Evolutionary conservation across 169 alveolate genomes (phyloP), one percentile per base, ranked within the genome.

Genomic region (Plasmodium berghei): DNA sequence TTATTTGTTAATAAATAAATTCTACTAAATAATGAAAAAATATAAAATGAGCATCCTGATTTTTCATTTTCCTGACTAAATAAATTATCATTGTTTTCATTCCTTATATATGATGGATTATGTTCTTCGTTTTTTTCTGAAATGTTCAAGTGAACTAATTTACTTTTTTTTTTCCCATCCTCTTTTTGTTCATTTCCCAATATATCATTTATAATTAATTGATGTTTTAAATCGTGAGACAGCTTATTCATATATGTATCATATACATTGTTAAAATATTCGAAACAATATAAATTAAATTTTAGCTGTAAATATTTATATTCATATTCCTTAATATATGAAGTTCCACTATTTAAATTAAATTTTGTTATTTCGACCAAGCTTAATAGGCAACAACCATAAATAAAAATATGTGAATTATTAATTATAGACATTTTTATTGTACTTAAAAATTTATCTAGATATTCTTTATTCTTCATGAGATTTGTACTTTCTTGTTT

Each of bases 1-100:
- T 56, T 20, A 80, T 80, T 67, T 48, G 90, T 80, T 52, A 80
- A 67, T 49, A 80, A 28, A 48, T 80, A 80, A 10, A 80, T 49
- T 26, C 45, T 55, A 9, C 62, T 71, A 58, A 45, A 61, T 46
- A 71, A 61, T 12, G 90, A 80, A 80, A 80, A 80, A 16, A 67
- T 59, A 10, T 80, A 80, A 59, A 80, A 67, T 45, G 61, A 18
- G 55, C 14, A 42, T 12, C 69, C 63, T 5, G 16, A 2, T 18
- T 18, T 55, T 0, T 52, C 70, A 10, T 72, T 40, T 18, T 10
- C 56, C 14, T 72, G 26, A 2, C 16, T 40, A 34, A 34, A 34
- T 0, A 34, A 34, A 9, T 1, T 22, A 46, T 45, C 14, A 24
- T 3, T 9, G 5, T 63, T 56, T 16, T 8, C 64, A 58, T 20